Evolutionary conservation across 176 grass and related monocot species (phyloP).

Genomic region (Puya raimondii): DNA sequence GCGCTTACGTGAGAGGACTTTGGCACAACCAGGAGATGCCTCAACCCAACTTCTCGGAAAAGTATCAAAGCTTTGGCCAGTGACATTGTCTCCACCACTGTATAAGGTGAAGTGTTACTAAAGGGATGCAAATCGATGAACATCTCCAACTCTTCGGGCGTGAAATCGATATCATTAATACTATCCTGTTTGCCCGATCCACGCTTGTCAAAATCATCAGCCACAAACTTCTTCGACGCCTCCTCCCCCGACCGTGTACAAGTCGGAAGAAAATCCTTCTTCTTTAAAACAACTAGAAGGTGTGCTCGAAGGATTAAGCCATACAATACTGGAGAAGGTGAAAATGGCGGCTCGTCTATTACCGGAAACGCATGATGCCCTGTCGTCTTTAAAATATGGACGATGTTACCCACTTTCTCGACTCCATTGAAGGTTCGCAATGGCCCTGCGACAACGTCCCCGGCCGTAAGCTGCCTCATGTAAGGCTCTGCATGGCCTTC

Average conservation of each 20-base stretch:
- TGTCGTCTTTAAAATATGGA: constrained; percentile 63
- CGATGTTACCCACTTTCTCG: constrained; percentile 63
- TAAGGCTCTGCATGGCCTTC: constrained; percentile 81
- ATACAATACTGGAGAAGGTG: constrained; percentile 44
- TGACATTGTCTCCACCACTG: constrained; percentile 92
- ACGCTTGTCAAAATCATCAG: constrained; percentile 73
- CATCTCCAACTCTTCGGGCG: constrained; percentile 93
- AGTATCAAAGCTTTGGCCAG: constrained; percentile 85
- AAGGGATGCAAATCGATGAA: constrained; percentile 88
- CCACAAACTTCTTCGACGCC: constrained; percentile 38
- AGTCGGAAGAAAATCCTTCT: constrained; percentile 40
- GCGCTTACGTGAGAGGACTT: constrained; percentile 66
- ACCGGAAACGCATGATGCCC: constrained; percentile 88
- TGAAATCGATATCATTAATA: constrained; percentile 42
- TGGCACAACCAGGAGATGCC: constrained; percentile 77
- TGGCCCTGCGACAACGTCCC: constrained; percentile 61
- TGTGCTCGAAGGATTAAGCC: constrained; percentile 73
- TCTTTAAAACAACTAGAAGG: constrained; percentile 65
- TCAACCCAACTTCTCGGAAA: constrained; percentile 86
- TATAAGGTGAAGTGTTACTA: constrained; percentile 90
- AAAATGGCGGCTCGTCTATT: constrained; percentile 60
- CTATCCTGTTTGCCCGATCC: constrained; percentile 69
- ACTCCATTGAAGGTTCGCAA: constrained; percentile 58
- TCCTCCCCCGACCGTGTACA: constrained; percentile 18
- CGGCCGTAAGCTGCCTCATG: constrained; percentile 80